phyloP scores from a whole-genome alignment of 129 eudicot genomes.

The Escallonia rubra region DNA sequence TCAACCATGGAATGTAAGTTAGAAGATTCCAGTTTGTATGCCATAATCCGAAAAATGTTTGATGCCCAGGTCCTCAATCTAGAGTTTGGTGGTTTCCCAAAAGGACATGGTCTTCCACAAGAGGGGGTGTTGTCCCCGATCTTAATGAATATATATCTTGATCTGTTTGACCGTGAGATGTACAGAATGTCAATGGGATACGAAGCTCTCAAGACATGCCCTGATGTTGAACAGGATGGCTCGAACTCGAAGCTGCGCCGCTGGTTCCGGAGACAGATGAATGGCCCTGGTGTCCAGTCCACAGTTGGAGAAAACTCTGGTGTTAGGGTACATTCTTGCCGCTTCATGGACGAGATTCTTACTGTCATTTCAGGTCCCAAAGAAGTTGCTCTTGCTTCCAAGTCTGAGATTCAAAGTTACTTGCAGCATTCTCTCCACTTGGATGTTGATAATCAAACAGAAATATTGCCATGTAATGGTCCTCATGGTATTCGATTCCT shows the following conservation, averaged over 20 bases:
- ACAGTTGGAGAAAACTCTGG: conserved; percentile 15
- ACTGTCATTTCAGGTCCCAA: conserved; percentile 67
- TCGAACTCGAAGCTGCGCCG: conserved; percentile 57
- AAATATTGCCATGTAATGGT: conserved; percentile 42
- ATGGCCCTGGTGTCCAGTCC: conserved; percentile 16
- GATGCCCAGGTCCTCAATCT: conserved; percentile 57
- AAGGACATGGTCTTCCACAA: conserved; percentile 97
- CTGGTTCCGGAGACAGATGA: conserved; percentile 86
- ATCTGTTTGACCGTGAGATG: conserved; percentile 63
- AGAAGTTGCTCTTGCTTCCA: conserved; percentile 52
- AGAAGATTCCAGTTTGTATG: conserved; percentile 53
- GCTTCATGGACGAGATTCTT: conserved; percentile 91
- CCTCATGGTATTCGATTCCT: conserved; percentile 50
- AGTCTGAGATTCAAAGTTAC: conserved; percentile 60
- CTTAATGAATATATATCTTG: conserved; percentile 80
- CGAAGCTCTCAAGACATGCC: conserved; percentile 44
- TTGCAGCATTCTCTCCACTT: conserved; percentile 46
- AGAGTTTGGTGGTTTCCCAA: conserved; percentile 84
- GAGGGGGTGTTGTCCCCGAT: conserved; percentile 82
- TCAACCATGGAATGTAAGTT: conserved; percentile 60
- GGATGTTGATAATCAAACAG: conserved; percentile 32
- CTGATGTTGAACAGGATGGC: conserved; percentile 18
- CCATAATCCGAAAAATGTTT: conserved; percentile 52
- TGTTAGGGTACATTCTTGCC: conserved; percentile 66
- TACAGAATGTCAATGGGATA: conserved; percentile 72